Base-by-base conservation (phyloP, 495 filamentous ascomycete genomes). In the Xylaria bambusicola region DNA sequence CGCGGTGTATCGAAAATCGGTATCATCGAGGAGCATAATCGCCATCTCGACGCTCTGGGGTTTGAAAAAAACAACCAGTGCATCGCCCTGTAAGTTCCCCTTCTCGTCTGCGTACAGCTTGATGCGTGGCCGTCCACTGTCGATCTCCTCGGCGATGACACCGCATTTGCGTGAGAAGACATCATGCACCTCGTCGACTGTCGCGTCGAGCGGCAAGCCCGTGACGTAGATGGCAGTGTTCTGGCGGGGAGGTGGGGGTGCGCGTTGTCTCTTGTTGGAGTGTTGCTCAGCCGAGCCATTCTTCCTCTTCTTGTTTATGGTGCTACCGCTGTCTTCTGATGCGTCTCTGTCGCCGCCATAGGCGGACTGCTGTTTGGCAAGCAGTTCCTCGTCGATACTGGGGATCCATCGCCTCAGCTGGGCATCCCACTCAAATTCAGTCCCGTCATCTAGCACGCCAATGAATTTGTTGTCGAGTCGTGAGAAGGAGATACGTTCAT, bases 191-290 rank as follows among this genome's bases (percentile, higher is more conserved):
- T 99, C 95, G 7, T 92, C 86, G 20, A 86, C 77, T 0, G 86
- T 86, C 18, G 81, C 86, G 66, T 98, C 90, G 17, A 78, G 73
- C 1, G 95, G 95, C 3, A 99, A 83, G 12, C 85, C 88, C 2
- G 91, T 95, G 38, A 98, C 86, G 71, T 90, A 99, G 49, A 99
- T 80, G 20, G 94, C 95, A 2, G 88, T 93, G 68, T 98, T 98
- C 56, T 91, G 83, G 53, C 87, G 82, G 33, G 82, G 82, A 52
- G 76, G 66, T 27, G 69, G 66, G 2, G 71, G 71, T 29, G 68
- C 42, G 42, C 61, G 56, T 60, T 66, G 60, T 52, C 64, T 61
- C 66, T 73, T 67, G 67, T 61, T 70, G 0, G 68, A 60, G 12
- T 64, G 70, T 38, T 62, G 66, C 69, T 80, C 78, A 0, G 67